phyloP scores from a whole-genome alignment of 73 alveolate species.

The Paramecium caudatum region DNA sequence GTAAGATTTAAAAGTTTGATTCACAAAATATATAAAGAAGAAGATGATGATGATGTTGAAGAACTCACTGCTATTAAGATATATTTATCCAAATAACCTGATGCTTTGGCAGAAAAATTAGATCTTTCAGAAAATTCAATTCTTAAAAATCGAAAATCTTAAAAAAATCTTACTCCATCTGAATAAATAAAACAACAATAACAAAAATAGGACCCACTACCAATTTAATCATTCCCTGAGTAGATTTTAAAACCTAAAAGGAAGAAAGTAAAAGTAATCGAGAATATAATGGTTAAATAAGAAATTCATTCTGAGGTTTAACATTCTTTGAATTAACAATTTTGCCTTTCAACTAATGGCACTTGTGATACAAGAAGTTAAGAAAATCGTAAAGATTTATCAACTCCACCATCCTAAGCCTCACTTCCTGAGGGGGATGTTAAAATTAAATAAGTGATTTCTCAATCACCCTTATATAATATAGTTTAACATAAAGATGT shows the following conservation, averaged over 20 bases:
- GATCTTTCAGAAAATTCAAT: no score
- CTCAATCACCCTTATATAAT: background rate
- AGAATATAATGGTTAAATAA: background rate
- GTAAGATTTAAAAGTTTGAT: conserved; percentile 52
- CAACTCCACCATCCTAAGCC: conserved; percentile 18
- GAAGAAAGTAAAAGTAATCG: background rate
- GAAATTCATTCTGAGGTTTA: background rate
- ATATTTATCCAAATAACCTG: background rate
- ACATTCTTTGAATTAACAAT: background rate
- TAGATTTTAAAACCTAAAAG: background rate
- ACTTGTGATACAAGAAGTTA: conserved; percentile 43
- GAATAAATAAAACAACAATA: background rate
- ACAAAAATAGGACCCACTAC: background rate
- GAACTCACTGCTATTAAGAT: conserved; percentile 23
- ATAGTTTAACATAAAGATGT: no score
- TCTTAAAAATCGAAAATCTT: no score
- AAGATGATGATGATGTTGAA: conserved; percentile 68
- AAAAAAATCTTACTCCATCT: no score
- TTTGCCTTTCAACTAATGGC: conserved; percentile 25
- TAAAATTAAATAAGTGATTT: no score
- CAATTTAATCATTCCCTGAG: no score
- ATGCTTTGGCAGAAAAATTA: background rate
- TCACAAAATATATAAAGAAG: conserved; percentile 45
- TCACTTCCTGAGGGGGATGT: no score
- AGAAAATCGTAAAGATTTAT: conserved; percentile 54